Conservation (phyloP, 768 basidiomycete species). For the Dioszegia crocea region DNA sequence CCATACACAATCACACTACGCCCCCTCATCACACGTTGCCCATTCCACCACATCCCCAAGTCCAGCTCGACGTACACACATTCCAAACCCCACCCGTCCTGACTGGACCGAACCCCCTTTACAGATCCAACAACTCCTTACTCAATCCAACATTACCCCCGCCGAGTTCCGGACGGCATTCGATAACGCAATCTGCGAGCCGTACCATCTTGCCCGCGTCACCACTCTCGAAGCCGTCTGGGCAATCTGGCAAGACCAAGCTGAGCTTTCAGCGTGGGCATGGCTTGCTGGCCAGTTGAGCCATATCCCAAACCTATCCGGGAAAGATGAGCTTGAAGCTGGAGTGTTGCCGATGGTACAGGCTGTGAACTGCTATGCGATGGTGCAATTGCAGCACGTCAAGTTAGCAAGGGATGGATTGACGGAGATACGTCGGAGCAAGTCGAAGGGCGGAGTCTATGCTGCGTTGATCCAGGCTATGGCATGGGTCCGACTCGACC, state of each 20-base stretch:
- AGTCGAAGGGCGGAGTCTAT: background rate
- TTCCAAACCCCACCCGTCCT: no score
- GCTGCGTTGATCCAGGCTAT: conserved; percentile 1
- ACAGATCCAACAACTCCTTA: background rate
- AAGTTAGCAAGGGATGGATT: background rate
- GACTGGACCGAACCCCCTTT: no score
- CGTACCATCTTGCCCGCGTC: background rate
- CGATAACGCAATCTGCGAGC: background rate
- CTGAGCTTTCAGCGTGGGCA: conserved; percentile 10
- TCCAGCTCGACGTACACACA: no score
- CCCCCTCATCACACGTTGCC: background rate
- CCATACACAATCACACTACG: background rate
- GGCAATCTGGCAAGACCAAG: background rate
- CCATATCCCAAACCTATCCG: background rate
- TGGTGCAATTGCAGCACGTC: background rate
- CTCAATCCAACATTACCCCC: background rate
- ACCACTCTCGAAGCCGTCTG: background rate
- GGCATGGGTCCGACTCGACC: background rate
- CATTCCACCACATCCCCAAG: background rate
- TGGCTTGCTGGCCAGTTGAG: conserved; percentile 13
- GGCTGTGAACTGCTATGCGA: background rate
- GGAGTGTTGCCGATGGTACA: background rate
- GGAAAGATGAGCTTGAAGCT: background rate
- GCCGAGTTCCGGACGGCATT: background rate
- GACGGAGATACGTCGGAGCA: background rate